phyloP scores from a whole-genome alignment of 805 yeast genomes.

The Blastobotrys parvus region DNA sequence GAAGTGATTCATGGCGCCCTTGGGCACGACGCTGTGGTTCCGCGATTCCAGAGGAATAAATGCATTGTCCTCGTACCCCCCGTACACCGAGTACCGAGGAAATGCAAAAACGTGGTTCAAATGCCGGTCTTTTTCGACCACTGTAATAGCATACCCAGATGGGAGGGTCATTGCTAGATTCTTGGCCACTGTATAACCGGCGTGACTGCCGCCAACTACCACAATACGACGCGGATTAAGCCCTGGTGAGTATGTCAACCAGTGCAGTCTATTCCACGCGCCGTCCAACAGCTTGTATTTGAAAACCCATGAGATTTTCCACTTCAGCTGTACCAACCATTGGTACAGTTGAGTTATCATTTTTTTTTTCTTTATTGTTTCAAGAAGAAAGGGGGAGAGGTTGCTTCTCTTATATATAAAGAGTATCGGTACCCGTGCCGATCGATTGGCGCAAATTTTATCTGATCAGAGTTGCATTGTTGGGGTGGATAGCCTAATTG shows the following conservation, averaged over 20 bases:
- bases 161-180: not conserved
- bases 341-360: not conserved
- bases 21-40: not conserved
- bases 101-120: constrained; percentile 10
- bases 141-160: constrained; percentile 7
- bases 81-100: constrained; percentile 13
- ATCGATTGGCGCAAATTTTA: too few species aligned
- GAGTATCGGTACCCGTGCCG: too few species aligned
- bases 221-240: not conserved
- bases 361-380: too few species aligned
- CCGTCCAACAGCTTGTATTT: not conserved
- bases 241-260: not conserved
- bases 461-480: too few species aligned
- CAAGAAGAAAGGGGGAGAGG: too few species aligned
- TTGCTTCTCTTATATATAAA: too few species aligned
- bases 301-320: not conserved
- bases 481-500: too few species aligned
- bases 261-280: not conserved
- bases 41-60: not conserved
- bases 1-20: constrained; percentile 9
- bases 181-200: not conserved
- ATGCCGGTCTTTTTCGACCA: constrained; percentile 9
- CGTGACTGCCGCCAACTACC: constrained; percentile 7
- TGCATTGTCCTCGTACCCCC: constrained; percentile 4
- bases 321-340: not conserved